Base-by-base conservation (phyloP, 2,329 filamentous ascomycete species). In the Aspergillus quadrilineatus region DNA sequence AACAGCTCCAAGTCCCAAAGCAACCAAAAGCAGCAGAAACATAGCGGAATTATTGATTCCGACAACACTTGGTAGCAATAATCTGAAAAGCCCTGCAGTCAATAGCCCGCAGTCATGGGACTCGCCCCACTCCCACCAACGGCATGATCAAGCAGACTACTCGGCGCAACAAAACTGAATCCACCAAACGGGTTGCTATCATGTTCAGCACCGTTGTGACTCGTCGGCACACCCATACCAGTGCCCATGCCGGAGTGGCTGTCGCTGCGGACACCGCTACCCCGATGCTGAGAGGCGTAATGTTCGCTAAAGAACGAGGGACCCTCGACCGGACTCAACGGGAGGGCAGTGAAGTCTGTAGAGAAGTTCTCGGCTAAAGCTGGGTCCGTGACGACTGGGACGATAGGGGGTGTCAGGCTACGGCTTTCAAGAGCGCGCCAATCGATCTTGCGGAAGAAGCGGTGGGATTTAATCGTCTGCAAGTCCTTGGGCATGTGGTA, bases 361-460 rank as follows among this genome's bases (percentile, higher is more conserved):
- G 89, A 85, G 75, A 99, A 99, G 76, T 99, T 99, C 82, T 99
- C 95, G 0, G 94, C 94, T 45, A 97, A 81, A 72, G 95, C 92
- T 0, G 94, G 94, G 68, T 99, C 92, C 0, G 94, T 97, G 69
- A 99, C 93, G 67, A 97, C 82, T 14, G 94, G 94, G 70, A 89
- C 85, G 66, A 99, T 97, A 0, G 94, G 94, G 1, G 94, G 89
- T 65, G 90, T 88, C 46, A 96, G 65, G 74, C 97, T 90, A 36
- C 93, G 84, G 29, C 84, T 85, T 60, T 89, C 91, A 12, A 99
- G 83, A 66, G 87, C 88, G 75, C 86, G 88, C 94, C 94, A 99
- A 77, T 99, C 88, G 68, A 99, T 95, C 78, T 91, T 94, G 69
- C 90, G 86, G 83, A 99, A 99, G 81, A 99, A 99, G 8, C 94